Percentiles rank a stretch among this genome's conserved stretches.
Conservation (phyloP, 1,139 yeast genomes). For the Geotrichum histeridarum region DNA sequence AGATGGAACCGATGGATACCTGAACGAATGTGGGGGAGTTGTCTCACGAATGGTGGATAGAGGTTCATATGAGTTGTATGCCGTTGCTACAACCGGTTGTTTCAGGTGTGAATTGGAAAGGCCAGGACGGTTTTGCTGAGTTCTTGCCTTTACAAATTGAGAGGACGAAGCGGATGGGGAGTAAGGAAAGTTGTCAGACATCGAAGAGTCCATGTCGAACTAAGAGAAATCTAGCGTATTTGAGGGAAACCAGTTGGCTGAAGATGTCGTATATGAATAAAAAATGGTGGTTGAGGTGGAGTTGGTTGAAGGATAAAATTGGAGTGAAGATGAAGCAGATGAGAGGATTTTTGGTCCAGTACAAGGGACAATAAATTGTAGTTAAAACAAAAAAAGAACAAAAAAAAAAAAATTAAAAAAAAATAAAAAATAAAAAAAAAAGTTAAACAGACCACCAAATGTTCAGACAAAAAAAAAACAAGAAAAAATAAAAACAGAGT, state of each 20-base stretch:
- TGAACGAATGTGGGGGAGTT: constrained; percentile 20
- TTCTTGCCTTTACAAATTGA: constrained; percentile 7
- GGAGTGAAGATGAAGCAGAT: neutral
- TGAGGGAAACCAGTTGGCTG: neutral
- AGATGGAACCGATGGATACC: constrained; percentile 15
- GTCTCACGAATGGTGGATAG: constrained; percentile 17
- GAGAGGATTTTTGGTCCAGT: neutral
- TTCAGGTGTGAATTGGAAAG: neutral
- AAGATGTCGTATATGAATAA: too few species aligned
- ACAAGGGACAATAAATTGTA: neutral
- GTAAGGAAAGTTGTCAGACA: constrained; percentile 2
- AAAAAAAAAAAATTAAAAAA: neutral
- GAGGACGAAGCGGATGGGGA: neutral
- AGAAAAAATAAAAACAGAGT: neutral
- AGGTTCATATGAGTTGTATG: constrained; percentile 10
- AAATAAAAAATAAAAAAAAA: neutral
- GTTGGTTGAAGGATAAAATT: neutral
- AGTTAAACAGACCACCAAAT: neutral
- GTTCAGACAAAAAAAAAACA: neutral
- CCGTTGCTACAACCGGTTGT: constrained; percentile 4
- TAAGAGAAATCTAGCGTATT: neutral
- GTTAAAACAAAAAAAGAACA: neutral
- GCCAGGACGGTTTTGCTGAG: neutral
- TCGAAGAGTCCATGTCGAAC: constrained; percentile 1
- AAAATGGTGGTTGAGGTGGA: neutral